Conservation (phyloP, 2,329 filamentous ascomycete species). For the Cadophora sp. region DNA sequence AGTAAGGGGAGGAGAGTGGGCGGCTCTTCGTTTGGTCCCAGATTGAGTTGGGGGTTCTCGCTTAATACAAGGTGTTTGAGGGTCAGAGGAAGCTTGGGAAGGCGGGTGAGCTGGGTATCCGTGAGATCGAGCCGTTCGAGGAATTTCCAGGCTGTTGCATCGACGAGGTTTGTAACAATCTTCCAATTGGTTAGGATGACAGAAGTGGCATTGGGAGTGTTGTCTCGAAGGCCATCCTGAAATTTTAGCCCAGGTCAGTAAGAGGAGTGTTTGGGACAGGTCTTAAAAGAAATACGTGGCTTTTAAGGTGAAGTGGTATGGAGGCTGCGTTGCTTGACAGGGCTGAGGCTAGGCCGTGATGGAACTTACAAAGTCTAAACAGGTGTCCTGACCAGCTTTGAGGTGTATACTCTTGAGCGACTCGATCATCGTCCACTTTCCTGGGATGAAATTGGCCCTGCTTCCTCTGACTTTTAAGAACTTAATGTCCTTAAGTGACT, state of each 20-base stretch:
- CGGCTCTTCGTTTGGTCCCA: constrained; percentile 17
- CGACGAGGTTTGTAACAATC: constrained; percentile 14
- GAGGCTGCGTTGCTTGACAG: not conserved
- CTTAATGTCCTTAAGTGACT: constrained; percentile 32
- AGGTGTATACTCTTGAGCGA: constrained; percentile 32
- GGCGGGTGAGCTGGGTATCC: constrained; percentile 22
- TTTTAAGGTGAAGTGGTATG: not conserved
- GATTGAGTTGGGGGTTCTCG: constrained; percentile 26
- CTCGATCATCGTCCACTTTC: constrained; percentile 30
- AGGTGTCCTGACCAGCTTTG: not conserved
- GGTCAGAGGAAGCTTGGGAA: constrained; percentile 39
- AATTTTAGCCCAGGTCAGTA: constrained; percentile 11
- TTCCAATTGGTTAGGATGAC: constrained; percentile 32
- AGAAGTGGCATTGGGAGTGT: constrained; percentile 33
- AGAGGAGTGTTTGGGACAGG: not conserved
- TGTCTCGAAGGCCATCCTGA: constrained; percentile 30
- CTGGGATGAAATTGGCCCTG: not conserved
- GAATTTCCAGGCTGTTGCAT: constrained; percentile 29
- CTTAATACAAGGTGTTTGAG: constrained; percentile 38
- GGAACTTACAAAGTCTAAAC: constrained; percentile 34
- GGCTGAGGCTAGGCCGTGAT: not conserved
- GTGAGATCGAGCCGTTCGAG: constrained; percentile 38
- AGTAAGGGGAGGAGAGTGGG: constrained; percentile 35
- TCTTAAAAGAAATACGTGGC: too few species aligned
- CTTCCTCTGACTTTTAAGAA: constrained; percentile 27